Conservation (phyloP, 257 asterid species). For the Nicotiana paniculata region DNA sequence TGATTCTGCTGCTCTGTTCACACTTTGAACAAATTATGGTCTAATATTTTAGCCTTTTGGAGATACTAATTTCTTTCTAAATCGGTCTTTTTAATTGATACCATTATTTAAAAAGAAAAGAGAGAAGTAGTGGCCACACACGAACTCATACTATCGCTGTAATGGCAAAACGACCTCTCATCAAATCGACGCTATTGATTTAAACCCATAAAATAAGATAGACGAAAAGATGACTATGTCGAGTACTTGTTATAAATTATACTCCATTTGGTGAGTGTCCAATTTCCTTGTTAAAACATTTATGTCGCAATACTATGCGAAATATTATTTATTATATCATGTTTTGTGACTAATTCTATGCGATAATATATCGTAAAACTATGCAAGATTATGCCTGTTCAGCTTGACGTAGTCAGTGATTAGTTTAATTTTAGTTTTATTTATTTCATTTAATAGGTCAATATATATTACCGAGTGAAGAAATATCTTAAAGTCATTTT, state of each 20-base stretch:
- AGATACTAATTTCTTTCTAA: no score
- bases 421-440: no score
- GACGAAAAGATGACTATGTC: not conserved
- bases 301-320: not conserved
- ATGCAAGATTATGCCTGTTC: not conserved
- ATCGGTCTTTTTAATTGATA: no score
- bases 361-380: not conserved
- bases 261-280: not conserved
- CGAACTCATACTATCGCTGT: no score
- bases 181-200: no score
- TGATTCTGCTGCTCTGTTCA: no score
- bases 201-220: not conserved
- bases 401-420: not conserved
- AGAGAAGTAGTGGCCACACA: no score
- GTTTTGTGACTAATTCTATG: not conserved
- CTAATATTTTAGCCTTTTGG: no score
- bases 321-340: not conserved
- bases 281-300: not conserved
- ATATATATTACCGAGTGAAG: not conserved
- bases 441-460: not conserved
- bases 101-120: no score
- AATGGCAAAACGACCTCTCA: no score
- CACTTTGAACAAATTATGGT: no score
- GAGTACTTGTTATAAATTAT: not conserved
- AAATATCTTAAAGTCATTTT: not conserved